Conservation (phyloP, 805 yeast species). For the Lachancea dasiensis region DNA sequence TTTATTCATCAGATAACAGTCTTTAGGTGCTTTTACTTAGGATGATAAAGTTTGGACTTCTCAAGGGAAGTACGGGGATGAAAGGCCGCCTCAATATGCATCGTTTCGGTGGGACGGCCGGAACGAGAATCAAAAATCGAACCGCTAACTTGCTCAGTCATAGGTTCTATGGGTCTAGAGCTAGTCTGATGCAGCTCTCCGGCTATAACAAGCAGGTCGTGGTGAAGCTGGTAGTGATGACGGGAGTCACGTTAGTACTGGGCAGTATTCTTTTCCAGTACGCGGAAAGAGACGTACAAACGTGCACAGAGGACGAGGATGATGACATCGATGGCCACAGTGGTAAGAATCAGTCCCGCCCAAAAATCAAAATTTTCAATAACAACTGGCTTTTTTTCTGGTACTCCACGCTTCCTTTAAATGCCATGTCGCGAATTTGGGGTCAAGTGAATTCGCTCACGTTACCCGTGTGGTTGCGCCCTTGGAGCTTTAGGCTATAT, state of each 20-base stretch:
- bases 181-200: constrained; percentile 2
- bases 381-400: constrained; percentile 83
- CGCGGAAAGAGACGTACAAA: constrained; percentile 21
- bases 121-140: constrained; percentile 23
- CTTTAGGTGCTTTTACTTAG: neutral
- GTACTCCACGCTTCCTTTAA: constrained; percentile 84
- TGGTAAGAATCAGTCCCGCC: constrained; percentile 18
- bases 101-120: constrained; percentile 7
- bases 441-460: constrained; percentile 80
- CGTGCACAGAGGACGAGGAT: constrained; percentile 24
- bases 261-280: constrained; percentile 24
- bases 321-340: constrained; percentile 47
- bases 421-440: constrained; percentile 90
- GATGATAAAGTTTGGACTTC: constrained; percentile 5
- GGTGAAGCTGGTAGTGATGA: constrained; percentile 27
- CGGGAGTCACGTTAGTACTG: constrained; percentile 27
- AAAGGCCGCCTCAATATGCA: constrained; percentile 18
- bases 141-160: constrained; percentile 23
- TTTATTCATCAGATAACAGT: too few species aligned
- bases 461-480: constrained; percentile 83
- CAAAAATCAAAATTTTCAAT: constrained; percentile 31
- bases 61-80: constrained; percentile 20
- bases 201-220: constrained; percentile 10
- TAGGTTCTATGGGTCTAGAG: constrained; percentile 15
- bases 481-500: constrained; percentile 74